Conservation (phyloP, 2,329 filamentous ascomycete species). For the Aureobasidium sp. region DNA sequence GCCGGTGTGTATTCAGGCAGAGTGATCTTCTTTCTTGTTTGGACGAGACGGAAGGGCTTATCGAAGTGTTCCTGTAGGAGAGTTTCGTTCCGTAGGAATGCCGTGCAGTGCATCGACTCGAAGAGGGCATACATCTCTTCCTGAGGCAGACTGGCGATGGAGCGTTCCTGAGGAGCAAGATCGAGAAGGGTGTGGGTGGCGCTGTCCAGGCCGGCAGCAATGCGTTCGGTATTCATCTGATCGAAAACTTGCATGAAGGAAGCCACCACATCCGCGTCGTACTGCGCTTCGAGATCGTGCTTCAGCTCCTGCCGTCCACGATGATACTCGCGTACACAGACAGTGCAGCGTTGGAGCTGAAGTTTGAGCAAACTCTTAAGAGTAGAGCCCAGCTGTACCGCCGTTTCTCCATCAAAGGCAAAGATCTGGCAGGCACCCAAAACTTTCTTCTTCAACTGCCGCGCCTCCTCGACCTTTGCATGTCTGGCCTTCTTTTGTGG, state of each 20-base stretch:
- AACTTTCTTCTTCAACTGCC: conserved; percentile 34
- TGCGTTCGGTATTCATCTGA: conserved; percentile 39
- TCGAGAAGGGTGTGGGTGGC: conserved; percentile 35
- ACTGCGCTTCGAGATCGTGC: conserved; percentile 35
- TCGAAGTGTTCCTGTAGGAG: conserved; percentile 61
- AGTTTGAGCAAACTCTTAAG: conserved; percentile 33
- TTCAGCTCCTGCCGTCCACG: conserved; percentile 36
- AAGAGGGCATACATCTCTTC: conserved; percentile 73
- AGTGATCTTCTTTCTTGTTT: conserved; percentile 71
- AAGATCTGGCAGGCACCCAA: conserved; percentile 40
- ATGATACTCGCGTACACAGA: conserved; percentile 45
- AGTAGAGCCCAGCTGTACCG: conserved; percentile 36
- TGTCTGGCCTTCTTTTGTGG: conserved; percentile 22
- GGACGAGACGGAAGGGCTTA: conserved; percentile 72
- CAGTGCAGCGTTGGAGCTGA: conserved; percentile 42
- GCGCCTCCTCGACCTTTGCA: conserved; percentile 33
- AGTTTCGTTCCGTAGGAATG: conserved; percentile 58
- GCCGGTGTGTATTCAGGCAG: conserved; percentile 70
- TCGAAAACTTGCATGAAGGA: conserved; percentile 40
- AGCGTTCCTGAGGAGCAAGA: conserved; percentile 45
- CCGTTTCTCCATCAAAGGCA: conserved; percentile 42
- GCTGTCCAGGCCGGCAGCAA: conserved; percentile 36
- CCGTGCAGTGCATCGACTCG: conserved; percentile 77
- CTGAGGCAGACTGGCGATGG: conserved; percentile 45
- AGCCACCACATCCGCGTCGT: conserved; percentile 38